These are phyloP conservation scores for Apophysomyces trapeziformis DNA, from an alignment of 371 early-diverging fungal genomes.

Conservation along the genomic window DNA sequence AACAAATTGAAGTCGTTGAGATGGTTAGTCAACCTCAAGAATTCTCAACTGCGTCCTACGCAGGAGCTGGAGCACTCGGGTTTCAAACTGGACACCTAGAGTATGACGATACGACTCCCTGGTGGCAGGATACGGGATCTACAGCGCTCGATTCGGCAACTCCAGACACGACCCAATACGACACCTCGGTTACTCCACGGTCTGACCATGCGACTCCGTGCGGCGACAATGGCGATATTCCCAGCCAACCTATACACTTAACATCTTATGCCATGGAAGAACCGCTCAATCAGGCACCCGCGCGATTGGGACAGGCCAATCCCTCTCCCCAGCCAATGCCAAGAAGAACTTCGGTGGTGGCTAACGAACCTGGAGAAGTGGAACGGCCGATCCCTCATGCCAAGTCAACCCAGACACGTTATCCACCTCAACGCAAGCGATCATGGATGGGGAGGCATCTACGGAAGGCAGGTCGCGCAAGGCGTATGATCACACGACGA, in stretches of 20 bases:
- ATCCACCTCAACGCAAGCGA: constrained; percentile 30
- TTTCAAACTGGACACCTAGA: constrained; percentile 17
- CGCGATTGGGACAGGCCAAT: no score
- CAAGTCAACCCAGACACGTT: background rate
- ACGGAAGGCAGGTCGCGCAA: background rate
- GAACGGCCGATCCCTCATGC: constrained; percentile 21
- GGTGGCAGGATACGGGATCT: constrained; percentile 19
- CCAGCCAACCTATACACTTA: constrained; percentile 13
- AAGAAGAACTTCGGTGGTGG: constrained; percentile 23
- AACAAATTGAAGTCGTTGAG: constrained; percentile 24
- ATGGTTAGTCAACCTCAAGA: constrained; percentile 27
- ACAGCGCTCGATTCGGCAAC: constrained; percentile 12
- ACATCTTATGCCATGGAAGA: no score
- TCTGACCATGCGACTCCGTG: constrained; percentile 31
- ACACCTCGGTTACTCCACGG: constrained; percentile 19
- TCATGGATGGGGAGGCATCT: constrained; percentile 22
- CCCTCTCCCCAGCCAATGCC: background rate
- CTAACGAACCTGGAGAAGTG: constrained; percentile 11
- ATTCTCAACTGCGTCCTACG: constrained; percentile 24
- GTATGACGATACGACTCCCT: constrained; percentile 20
- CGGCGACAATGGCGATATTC: constrained; percentile 27
- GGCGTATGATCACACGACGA: background rate
- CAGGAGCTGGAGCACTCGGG: constrained; percentile 29
- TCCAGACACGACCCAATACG: background rate
- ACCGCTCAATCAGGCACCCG: no score